Evolutionary conservation across 805 yeast species (phyloP).

Genomic region (Metschnikowia chrysomelidarum): DNA sequence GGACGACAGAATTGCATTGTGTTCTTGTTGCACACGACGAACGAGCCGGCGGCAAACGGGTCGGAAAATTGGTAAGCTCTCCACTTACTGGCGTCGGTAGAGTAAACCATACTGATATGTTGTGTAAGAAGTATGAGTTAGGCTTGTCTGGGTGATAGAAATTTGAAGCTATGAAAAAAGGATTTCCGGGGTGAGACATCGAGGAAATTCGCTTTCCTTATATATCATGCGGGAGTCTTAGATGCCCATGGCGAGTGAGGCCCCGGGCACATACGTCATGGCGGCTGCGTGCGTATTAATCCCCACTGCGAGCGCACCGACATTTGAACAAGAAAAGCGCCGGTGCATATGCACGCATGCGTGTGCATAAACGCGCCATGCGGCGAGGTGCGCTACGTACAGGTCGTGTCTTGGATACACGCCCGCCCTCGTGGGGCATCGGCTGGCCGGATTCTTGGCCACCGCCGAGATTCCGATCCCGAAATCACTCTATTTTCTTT

Average conservation of each 20-base stretch:
- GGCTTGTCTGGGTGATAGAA: background rate
- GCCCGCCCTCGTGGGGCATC: too few species aligned
- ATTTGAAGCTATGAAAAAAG: background rate
- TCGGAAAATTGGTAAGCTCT: slow-evolving; percentile 64
- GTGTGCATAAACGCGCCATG: slow-evolving; percentile 3
- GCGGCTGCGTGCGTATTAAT: slow-evolving; percentile 6
- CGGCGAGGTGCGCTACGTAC: background rate
- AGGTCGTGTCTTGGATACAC: too few species aligned
- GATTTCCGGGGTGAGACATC: background rate
- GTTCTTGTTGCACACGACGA: slow-evolving; percentile 49
- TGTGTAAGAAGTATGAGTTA: background rate
- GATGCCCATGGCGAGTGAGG: slow-evolving; percentile 6
- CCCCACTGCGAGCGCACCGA: slow-evolving; percentile 12
- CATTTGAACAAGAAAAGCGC: background rate
- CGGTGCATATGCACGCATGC: slow-evolving; percentile 2
- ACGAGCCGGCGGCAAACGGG: slow-evolving; percentile 61
- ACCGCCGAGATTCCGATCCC: too few species aligned
- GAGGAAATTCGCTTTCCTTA: slow-evolving; percentile 9
- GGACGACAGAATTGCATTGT: slow-evolving; percentile 59
- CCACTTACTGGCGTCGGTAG: slow-evolving; percentile 50
- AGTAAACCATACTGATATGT: slow-evolving; percentile 34
- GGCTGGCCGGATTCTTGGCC: too few species aligned
- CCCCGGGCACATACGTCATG: slow-evolving; percentile 13
- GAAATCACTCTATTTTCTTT: too few species aligned
- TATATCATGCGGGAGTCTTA: slow-evolving; percentile 9